phyloP scores from a whole-genome alignment of 495 filamentous ascomycete genomes.

The Lentithecium fluviatile region DNA sequence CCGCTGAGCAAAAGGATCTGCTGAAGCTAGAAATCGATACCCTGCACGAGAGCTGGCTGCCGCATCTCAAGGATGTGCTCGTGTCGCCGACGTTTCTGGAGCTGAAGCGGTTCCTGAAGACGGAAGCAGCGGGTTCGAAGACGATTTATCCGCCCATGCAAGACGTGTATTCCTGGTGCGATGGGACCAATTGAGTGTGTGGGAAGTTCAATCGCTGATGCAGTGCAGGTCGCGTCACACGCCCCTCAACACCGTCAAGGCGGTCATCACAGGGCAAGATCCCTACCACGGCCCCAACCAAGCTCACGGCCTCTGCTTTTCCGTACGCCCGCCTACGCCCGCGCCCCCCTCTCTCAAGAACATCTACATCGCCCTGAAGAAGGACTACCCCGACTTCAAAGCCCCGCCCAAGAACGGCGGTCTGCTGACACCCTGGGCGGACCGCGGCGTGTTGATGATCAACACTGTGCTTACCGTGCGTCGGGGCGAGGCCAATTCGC shows the following conservation, averaged over 20 bases:
- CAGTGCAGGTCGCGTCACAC: conserved; percentile 77
- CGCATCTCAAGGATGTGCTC: conserved; percentile 80
- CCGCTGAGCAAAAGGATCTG: conserved; percentile 74
- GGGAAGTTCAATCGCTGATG: conserved; percentile 2
- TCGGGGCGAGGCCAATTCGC: conserved; percentile 79
- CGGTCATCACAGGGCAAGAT: conserved; percentile 91
- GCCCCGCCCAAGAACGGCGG: conserved; percentile 74
- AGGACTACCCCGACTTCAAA: conserved; percentile 80
- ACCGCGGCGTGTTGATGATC: conserved; percentile 83
- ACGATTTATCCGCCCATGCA: conserved; percentile 80
- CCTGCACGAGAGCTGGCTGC: conserved; percentile 85
- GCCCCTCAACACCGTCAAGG: conserved; percentile 79
- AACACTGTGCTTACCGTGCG: conserved; percentile 93
- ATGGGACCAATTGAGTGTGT: neutral
- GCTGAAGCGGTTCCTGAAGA: conserved; percentile 82
- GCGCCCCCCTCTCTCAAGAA: conserved; percentile 87
- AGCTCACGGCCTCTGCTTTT: conserved; percentile 94
- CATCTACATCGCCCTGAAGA: conserved; percentile 82
- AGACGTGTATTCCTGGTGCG: conserved; percentile 93
- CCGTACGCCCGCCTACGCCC: conserved; percentile 80
- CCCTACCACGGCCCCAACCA: conserved; percentile 96
- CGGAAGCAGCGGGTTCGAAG: conserved; percentile 67
- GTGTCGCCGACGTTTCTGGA: conserved; percentile 73
- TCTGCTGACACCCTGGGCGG: conserved; percentile 87
- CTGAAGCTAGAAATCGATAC: conserved; percentile 88